Evolutionary conservation across 371 early-diverging fungal species (phyloP).

Genomic region (Batrachochytrium dendrobatidis): DNA sequence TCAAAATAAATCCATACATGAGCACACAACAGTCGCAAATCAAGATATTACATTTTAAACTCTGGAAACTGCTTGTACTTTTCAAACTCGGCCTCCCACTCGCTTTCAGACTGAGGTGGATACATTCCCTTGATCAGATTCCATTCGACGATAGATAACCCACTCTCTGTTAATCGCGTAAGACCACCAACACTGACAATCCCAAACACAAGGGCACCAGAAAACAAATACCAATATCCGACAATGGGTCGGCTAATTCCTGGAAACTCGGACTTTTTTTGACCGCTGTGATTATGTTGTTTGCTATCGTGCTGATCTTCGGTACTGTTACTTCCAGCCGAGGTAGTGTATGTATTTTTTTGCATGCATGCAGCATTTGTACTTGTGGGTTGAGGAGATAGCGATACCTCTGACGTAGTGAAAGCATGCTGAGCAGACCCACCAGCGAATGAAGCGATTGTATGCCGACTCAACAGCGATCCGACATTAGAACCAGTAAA

Average conservation of each 20-base stretch:
- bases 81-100: conserved; percentile 90
- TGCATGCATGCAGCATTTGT: too few species aligned
- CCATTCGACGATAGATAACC: conserved; percentile 96
- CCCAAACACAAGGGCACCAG: conserved; percentile 80
- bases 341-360: too few species aligned
- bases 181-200: conserved; percentile 94
- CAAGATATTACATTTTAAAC: conserved; percentile 68
- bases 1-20: not conserved
- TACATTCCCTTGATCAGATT: conserved; percentile 87
- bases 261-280: not conserved
- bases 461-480: too few species aligned
- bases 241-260: conserved; percentile 43
- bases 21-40: not conserved
- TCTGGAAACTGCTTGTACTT: conserved; percentile 97
- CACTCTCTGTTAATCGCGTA: conserved; percentile 92
- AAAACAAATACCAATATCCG: conserved; percentile 87
- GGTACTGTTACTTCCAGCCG: too few species aligned
- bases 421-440: too few species aligned
- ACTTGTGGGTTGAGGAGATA: too few species aligned
- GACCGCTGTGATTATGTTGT: too few species aligned
- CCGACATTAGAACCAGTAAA: too few species aligned
- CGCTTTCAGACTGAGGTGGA: conserved; percentile 76
- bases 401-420: too few species aligned
- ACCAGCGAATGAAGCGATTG: too few species aligned
- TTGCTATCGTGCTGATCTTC: too few species aligned